Percentiles rank a stretch among this genome's conserved stretches.
Evolutionary conservation across 805 yeast species (phyloP).

Genomic region (Myxozyma vanderwaltii): DNA sequence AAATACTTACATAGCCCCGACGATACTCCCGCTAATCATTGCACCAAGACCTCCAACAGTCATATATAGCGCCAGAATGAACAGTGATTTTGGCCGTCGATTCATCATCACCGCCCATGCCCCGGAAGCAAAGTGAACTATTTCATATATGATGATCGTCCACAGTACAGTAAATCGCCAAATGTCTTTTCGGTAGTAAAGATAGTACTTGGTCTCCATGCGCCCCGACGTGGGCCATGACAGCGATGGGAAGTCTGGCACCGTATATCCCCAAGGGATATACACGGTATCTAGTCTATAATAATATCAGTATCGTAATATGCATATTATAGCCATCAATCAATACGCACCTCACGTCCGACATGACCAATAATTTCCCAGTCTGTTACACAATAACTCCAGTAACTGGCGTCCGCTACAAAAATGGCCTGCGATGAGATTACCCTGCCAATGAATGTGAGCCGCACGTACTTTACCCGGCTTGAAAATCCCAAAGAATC

Average conservation of each 20-base stretch:
- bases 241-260: conserved; percentile 81
- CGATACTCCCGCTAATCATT: conserved; percentile 68
- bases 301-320: neutral
- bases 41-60: conserved; percentile 65
- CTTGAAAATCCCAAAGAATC: neutral
- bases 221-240: conserved; percentile 62
- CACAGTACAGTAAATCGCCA: conserved; percentile 84
- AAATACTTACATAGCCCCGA: conserved; percentile 59
- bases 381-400: neutral
- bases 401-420: neutral
- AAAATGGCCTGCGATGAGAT: neutral
- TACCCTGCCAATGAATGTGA: neutral
- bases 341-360: conserved; percentile 15
- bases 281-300: conserved; percentile 23
- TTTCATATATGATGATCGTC: conserved; percentile 69
- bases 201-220: conserved; percentile 43
- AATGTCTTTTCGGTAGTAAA: conserved; percentile 70
- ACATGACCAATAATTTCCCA: neutral
- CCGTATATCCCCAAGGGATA: conserved; percentile 77
- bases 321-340: neutral
- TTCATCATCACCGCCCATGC: conserved; percentile 57
- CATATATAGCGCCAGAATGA: conserved; percentile 53
- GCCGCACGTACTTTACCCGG: conserved; percentile 6
- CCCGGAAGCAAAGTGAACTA: conserved; percentile 67
- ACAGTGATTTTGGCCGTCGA: conserved; percentile 47